Evolutionary conservation across 208 protist species (phyloP).

Genomic region (Acanthamoeba healyi): DNA sequence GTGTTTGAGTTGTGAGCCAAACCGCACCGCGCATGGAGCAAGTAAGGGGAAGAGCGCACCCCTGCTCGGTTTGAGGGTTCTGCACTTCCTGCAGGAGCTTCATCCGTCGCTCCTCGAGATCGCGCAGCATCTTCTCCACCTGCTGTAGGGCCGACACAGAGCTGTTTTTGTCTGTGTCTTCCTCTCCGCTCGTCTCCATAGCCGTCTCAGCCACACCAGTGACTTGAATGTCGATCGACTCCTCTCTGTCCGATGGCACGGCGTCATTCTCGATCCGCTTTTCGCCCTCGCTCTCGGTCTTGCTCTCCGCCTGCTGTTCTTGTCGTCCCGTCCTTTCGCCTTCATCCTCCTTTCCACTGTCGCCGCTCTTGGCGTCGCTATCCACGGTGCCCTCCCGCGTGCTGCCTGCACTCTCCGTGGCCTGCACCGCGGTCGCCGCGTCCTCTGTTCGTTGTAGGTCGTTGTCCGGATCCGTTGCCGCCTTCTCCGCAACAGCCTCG

Average conservation of each 20-base stretch:
- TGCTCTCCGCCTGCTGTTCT: not conserved
- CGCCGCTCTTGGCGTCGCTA: not conserved
- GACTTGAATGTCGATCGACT: not conserved
- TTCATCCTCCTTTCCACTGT: not conserved
- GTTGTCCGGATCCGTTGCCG: not conserved
- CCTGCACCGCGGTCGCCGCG: not conserved
- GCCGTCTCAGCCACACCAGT: not conserved
- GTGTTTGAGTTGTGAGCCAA: too few species aligned
- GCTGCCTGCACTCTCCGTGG: too few species aligned
- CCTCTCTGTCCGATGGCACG: not conserved
- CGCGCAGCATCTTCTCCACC: conserved; percentile 55
- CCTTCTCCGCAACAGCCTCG: not conserved
- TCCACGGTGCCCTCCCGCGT: not conserved
- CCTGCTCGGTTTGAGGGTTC: not conserved
- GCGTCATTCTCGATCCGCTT: not conserved
- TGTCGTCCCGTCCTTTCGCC: not conserved
- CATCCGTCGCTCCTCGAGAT: conserved; percentile 23
- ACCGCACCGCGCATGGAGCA: not conserved
- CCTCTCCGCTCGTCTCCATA: not conserved
- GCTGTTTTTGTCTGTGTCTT: not conserved
- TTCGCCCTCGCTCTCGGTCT: not conserved
- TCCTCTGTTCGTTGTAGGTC: not conserved
- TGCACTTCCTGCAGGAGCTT: not conserved
- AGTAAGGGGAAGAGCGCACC: not conserved
- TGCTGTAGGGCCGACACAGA: not conserved